These are phyloP conservation scores for Elongisporangium undulatum DNA, from an alignment of 352 stramenopile species.

Conservation along the genomic window DNA sequence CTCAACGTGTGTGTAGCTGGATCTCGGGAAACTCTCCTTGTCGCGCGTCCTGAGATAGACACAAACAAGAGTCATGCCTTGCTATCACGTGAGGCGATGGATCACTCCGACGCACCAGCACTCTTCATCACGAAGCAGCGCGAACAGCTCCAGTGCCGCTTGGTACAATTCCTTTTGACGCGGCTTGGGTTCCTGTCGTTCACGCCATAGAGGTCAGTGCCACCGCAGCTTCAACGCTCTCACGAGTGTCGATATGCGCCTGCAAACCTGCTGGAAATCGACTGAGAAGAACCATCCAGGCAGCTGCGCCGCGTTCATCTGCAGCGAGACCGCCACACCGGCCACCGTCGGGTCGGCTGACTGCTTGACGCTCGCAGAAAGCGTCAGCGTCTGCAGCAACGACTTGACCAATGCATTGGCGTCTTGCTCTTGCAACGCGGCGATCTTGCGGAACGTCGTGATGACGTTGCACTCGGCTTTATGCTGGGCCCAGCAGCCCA, in stretches of 20 bases:
- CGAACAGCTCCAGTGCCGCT: constrained; percentile 47
- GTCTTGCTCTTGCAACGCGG: background rate
- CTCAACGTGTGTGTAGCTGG: constrained; percentile 68
- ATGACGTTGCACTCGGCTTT: constrained; percentile 63
- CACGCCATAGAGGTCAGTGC: constrained; percentile 1
- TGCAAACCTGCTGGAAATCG: constrained; percentile 44
- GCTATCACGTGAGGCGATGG: background rate
- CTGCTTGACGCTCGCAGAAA: constrained; percentile 29
- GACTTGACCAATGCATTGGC: constrained; percentile 11
- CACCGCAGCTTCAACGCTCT: background rate
- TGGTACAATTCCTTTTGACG: constrained; percentile 44
- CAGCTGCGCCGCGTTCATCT: constrained; percentile 28
- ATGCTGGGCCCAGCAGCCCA: constrained; percentile 48
- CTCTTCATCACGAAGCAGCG: constrained; percentile 63
- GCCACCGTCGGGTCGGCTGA: constrained; percentile 29
- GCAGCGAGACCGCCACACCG: constrained; percentile 49
- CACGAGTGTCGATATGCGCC: background rate
- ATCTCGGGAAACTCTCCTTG: constrained; percentile 77
- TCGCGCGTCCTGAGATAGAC: constrained; percentile 44
- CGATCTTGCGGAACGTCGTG: constrained; percentile 28
- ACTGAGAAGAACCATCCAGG: constrained; percentile 69
- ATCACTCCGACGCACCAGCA: constrained; percentile 36
- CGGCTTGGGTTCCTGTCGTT: constrained; percentile 33
- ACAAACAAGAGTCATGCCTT: background rate
- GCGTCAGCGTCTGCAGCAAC: constrained; percentile 36